phyloP scores from a whole-genome alignment of 371 early-diverging fungal genomes.

The Apophysomyces variabilis region DNA sequence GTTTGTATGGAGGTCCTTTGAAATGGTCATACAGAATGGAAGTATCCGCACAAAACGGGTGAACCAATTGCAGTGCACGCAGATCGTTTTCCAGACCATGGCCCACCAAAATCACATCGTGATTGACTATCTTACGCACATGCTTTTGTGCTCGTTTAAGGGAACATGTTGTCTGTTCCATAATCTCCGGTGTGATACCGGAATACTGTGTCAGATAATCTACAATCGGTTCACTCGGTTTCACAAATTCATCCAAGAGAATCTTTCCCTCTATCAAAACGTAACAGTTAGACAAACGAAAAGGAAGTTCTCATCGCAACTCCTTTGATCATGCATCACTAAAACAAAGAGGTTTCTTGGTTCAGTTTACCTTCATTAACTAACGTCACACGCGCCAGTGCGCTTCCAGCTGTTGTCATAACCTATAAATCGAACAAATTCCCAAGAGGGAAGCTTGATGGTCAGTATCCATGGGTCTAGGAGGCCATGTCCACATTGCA shows the following conservation, averaged over 20 bases:
- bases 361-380: constrained; percentile 52
- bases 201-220: constrained; percentile 74
- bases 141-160: constrained; percentile 64
- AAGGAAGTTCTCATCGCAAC: neutral
- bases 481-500: too few relatives aligned
- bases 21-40: constrained; percentile 66
- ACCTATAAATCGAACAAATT: constrained; percentile 35
- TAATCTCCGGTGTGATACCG: constrained; percentile 70
- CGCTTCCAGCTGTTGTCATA: constrained; percentile 67
- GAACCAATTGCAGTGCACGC: constrained; percentile 51
- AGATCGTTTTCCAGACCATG: constrained; percentile 52
- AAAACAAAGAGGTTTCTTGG: too few relatives aligned
- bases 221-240: constrained; percentile 65
- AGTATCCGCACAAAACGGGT: constrained; percentile 77
- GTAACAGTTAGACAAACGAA: neutral
- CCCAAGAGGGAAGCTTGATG: neutral
- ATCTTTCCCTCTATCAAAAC: constrained; percentile 39
- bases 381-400: constrained; percentile 74
- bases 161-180: constrained; percentile 57
- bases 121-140: constrained; percentile 56
- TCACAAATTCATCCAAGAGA: constrained; percentile 75
- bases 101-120: constrained; percentile 62
- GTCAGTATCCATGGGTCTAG: neutral
- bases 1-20: constrained; percentile 61
- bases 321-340: neutral